These are phyloP conservation scores for Kitagawia praeruptora DNA, from an alignment of 129 eudicot genomes.

Conservation along the genomic window DNA sequence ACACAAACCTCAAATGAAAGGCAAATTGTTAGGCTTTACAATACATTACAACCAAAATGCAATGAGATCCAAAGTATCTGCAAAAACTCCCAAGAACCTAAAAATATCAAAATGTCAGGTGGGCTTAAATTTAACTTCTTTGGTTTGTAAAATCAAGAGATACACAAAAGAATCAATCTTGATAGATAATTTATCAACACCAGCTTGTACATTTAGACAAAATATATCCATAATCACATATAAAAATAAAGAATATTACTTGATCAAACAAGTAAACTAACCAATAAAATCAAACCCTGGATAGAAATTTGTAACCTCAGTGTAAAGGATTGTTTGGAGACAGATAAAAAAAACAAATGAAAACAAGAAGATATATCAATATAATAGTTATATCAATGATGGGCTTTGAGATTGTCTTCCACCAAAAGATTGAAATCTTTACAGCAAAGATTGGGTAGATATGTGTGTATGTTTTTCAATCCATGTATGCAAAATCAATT, in stretches of 20 bases:
- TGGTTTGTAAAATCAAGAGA: not conserved
- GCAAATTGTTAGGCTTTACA: slow-evolving; percentile 3
- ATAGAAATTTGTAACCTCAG: not conserved
- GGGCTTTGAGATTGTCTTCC: not conserved
- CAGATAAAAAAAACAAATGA: not conserved
- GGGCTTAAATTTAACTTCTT: not conserved
- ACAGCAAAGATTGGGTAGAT: not conserved
- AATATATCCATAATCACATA: not conserved
- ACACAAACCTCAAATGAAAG: slow-evolving; percentile 7
- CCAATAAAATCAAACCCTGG: not conserved
- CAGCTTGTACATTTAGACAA: not conserved
- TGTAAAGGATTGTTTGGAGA: not conserved
- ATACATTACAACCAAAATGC: not conserved
- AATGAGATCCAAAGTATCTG: not conserved
- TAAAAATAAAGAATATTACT: not conserved
- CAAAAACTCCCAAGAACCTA: not conserved
- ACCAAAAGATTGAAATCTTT: not conserved
- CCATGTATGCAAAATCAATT: not conserved
- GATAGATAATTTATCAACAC: not conserved
- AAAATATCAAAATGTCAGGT: not conserved
- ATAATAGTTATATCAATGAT: not conserved
- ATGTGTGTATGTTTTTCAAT: not conserved
- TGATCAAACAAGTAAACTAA: not conserved
- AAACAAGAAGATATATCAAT: not conserved
- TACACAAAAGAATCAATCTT: not conserved